Conservation (phyloP, 179 eudicot genomes). For the Corrigiola litoralis region DNA sequence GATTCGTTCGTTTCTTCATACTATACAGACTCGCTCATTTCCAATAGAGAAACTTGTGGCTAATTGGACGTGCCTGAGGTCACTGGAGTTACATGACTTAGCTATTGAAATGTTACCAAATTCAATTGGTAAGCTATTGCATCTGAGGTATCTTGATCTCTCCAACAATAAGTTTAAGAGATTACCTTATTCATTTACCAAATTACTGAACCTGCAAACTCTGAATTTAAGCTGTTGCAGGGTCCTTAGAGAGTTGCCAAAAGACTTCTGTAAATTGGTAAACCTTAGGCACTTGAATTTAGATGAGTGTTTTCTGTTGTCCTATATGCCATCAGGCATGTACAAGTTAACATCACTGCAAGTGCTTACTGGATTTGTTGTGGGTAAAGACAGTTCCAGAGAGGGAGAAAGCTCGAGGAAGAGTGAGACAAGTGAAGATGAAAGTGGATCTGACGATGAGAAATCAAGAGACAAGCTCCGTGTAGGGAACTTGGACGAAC, state of each 20-base stretch:
- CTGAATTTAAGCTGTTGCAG: not conserved
- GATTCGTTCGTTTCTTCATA: constrained; percentile 8
- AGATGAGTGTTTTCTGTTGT: not conserved
- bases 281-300: constrained; percentile 11
- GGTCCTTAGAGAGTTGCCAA: constrained; percentile 2
- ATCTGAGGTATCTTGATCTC: constrained; percentile 16
- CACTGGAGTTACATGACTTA: not conserved
- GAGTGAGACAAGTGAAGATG: too few relatives aligned
- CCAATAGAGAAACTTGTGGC: not conserved
- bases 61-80: not conserved
- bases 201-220: constrained; percentile 1
- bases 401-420: too few relatives aligned
- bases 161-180: not conserved
- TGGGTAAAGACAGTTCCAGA: not conserved
- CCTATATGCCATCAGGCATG: constrained; percentile 7
- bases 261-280: not conserved
- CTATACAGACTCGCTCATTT: not conserved
- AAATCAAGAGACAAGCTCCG: too few relatives aligned
- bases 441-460: too few relatives aligned
- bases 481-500: not conserved
- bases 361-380: not conserved
- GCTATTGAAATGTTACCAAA: not conserved
- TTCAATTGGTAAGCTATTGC: constrained; percentile 1
- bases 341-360: not conserved
- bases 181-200: not conserved